A percentile compares a stretch with the other conserved stretches of the same genome.
phyloP scores from a whole-genome alignment of 305 asterid species.

The Fraxinus sp. region DNA sequence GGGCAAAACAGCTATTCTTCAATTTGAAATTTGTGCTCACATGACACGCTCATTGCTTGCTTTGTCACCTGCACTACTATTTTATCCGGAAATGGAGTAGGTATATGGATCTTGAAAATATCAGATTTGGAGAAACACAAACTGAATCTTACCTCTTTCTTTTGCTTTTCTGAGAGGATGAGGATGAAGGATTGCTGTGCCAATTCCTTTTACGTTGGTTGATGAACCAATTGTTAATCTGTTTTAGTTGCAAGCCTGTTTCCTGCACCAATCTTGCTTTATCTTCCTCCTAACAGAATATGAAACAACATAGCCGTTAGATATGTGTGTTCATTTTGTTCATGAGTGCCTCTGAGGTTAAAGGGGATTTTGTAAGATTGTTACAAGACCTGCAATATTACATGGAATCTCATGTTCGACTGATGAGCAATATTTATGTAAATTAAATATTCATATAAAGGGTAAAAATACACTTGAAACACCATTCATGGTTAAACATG shows the following conservation, averaged over 20 bases:
- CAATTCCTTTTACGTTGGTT: constrained; percentile 93
- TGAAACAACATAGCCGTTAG: neutral
- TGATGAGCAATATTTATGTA: neutral
- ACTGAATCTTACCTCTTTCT: constrained; percentile 64
- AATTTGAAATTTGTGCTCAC: constrained; percentile 21
- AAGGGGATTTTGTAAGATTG: neutral
- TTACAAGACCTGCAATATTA: neutral
- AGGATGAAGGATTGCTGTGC: constrained; percentile 84
- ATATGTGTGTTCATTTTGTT: neutral
- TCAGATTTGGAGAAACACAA: neutral
- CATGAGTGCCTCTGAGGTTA: neutral
- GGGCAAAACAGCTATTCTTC: constrained; percentile 14
- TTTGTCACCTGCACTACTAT: constrained; percentile 66
- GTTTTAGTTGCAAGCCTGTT: constrained; percentile 90
- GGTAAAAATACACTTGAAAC: neutral
- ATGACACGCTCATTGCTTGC: constrained; percentile 27
- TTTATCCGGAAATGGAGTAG: constrained; percentile 24
- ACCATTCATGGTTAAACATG: neutral
- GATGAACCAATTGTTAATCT: constrained; percentile 90
- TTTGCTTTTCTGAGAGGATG: constrained; percentile 78
- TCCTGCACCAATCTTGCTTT: constrained; percentile 87
- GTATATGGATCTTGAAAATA: neutral
- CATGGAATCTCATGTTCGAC: neutral
- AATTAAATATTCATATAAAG: neutral
- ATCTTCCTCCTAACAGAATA: constrained; percentile 74